Base-by-base conservation (phyloP, 495 filamentous ascomycete species). In the Diplogelasinospora grovesii region DNA sequence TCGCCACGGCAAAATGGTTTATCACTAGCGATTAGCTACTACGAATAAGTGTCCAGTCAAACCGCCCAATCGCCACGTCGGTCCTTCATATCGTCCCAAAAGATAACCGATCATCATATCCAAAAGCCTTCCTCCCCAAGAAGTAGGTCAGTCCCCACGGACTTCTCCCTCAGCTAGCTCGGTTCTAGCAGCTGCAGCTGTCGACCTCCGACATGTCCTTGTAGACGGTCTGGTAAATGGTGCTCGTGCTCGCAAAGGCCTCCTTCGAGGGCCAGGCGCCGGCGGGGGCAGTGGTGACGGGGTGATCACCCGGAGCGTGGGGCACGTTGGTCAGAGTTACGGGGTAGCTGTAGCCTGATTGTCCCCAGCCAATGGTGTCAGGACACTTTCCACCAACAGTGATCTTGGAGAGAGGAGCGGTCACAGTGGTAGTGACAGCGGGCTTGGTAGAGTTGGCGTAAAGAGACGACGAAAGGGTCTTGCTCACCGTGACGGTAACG, bases 401-500 rank as follows among this genome's bases (percentile, higher is more conserved):
- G 19, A 22, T 21, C 21, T n/a, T 21, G 21, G 45, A 29, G 5
- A 24, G 20, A 18, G 30, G 44, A 10, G 22, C 35, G 24, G 46
- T 35, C 13, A 46, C 36, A 16, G 35, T 38, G 26, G 13, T 7
- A 13, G 28, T 22, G 27, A 29, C 18, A 23, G 42, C 30, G 39
- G 26, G 25, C 19, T 16, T 22, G 25, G 36, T 41, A 15, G 22
- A 23, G 49, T 49, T 29, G 36, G 11, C 26, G n/a, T n/a, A n/a
- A n/a, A n/a, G n/a, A 39, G 20, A 47, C 13, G 37, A 22, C 22
- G 14, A 18, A 45, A 38, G 42, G 50, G 53, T 47, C 22, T 36
- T 44, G 51, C 48, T 60, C 48, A 51, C 54, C 32, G 57, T 60
- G 37, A 50, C 50, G 42, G 58, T 61, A 20, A 57, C 48, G 48